Base-by-base conservation (phyloP, 306 rosid species). In the Cucumis sativus region DNA sequence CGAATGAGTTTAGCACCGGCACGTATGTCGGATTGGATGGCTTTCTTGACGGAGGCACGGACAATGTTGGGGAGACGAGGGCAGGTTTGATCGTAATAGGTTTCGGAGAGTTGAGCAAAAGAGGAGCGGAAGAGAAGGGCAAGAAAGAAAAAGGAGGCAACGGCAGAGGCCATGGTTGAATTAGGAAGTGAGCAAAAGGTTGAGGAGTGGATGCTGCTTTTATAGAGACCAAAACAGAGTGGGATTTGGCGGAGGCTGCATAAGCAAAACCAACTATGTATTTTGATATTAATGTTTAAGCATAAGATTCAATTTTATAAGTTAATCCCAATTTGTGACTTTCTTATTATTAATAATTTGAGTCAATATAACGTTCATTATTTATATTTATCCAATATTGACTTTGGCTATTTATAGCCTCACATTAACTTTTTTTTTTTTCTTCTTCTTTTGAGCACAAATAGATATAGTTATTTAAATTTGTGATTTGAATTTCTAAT, bases 61-160 rank as follows among this genome's bases (percentile, higher is more conserved):
- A 71, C 76, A 49, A 47, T 71, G 76, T 71, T 71, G 39, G 76
- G 41, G 59, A 71, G 58, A 8, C 59, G 23, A 47, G 76, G 76
- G 59, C 76, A 71, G 2, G 59, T 14, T 25, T 15, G 9, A 1
- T 71, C 76, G 76, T 71, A 71, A 15, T 23, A 71, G 41, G 2
- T 71, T 0, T 45, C 59, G 57, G 76, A 43, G 76, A 71, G 76
- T 71, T 71, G 76, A 15, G 76, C 76, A 0, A 49, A 4, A 16
- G 76, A 71, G 59, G 4, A 23, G 7, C 41, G 15, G 21, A 71
- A 25, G 21, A 71, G 41, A 71, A 71, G 58, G 25, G 21, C 4
- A 0, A 71, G 0, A 1, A 45, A 25, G 21, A 71, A 16, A 49
- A 49, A 16, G 4, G 16, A 25, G 7, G 76, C 8, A 0, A 25